Conservation (phyloP, 257 asterid species). For the Ehretia macrophylla region DNA sequence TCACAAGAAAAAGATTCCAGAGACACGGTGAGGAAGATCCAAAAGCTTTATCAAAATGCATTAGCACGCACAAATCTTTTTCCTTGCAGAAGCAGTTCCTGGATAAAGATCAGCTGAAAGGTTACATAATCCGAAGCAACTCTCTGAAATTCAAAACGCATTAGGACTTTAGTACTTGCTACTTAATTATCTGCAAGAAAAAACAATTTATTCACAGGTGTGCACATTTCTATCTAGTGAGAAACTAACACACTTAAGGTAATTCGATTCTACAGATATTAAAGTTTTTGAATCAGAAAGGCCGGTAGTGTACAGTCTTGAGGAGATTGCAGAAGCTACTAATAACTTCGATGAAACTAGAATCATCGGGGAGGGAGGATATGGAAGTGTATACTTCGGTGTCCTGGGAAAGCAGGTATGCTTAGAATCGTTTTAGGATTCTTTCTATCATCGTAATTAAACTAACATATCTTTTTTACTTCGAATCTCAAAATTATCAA, state of each 20-base stretch:
- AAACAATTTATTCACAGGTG: no score
- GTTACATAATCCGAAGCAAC: slow-evolving; percentile 25
- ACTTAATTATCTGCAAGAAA: no score
- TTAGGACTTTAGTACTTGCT: no score
- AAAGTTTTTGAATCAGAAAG: slow-evolving; percentile 67
- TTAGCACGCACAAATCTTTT: slow-evolving; percentile 27
- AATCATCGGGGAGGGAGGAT: slow-evolving; percentile 77
- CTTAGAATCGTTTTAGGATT: not conserved
- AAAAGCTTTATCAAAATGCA: slow-evolving; percentile 32
- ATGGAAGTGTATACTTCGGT: slow-evolving; percentile 76
- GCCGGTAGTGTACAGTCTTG: slow-evolving; percentile 51
- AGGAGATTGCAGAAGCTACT: slow-evolving; percentile 74
- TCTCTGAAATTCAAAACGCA: not conserved
- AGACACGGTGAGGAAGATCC: slow-evolving; percentile 31
- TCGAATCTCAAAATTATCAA: no score
- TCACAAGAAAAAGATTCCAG: slow-evolving; percentile 31
- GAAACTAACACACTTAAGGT: slow-evolving; percentile 6
- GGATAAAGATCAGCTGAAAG: slow-evolving; percentile 37
- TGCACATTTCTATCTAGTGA: not conserved
- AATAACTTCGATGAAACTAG: slow-evolving; percentile 55
- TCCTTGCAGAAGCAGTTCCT: slow-evolving; percentile 40
- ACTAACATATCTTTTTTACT: no score
- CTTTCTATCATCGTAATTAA: slow-evolving; percentile 1
- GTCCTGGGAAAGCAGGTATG: slow-evolving; percentile 51
- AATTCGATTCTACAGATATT: slow-evolving; percentile 32